These are phyloP conservation scores for Fomitopsis serialis DNA, from an alignment of 768 basidiomycete species.

Conservation along the genomic window DNA sequence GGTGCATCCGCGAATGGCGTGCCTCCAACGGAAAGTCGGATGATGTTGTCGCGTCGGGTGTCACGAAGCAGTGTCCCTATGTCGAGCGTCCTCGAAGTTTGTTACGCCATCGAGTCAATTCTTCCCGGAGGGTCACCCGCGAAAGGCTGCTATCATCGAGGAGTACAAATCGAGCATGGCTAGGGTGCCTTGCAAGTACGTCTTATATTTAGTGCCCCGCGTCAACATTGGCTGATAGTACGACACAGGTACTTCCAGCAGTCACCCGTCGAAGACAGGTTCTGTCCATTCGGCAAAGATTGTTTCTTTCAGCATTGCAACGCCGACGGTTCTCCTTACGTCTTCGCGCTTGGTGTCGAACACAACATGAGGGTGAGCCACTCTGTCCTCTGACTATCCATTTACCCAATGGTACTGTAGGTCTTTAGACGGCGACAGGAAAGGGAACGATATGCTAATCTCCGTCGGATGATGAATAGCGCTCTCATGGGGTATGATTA, in stretches of 20 bases:
- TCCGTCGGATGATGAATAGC: background rate
- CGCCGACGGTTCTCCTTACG: conserved; percentile 55
- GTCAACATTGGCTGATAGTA: background rate
- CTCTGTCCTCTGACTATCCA: background rate
- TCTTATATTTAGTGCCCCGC: conserved; percentile 5
- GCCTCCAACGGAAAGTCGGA: conserved; percentile 46
- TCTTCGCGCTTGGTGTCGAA: conserved; percentile 44
- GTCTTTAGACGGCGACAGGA: background rate
- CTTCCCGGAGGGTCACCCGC: conserved; percentile 46
- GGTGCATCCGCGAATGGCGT: conserved; percentile 83
- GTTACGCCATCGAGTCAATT: conserved; percentile 72
- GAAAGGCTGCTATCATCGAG: conserved; percentile 45
- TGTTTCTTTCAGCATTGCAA: conserved; percentile 77
- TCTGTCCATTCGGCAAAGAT: conserved; percentile 76
- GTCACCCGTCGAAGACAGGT: conserved; percentile 42
- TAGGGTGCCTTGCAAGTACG: conserved; percentile 61
- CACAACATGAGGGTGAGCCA: background rate
- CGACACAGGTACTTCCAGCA: conserved; percentile 53
- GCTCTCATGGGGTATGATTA: background rate
- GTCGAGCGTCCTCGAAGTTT: conserved; percentile 60
- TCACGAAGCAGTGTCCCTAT: conserved; percentile 79
- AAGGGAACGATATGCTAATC: background rate
- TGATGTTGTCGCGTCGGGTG: conserved; percentile 49
- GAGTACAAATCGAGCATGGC: conserved; percentile 73
- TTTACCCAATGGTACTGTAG: background rate